A percentile compares a stretch with the other conserved stretches of the same genome.
These are phyloP conservation scores for Aspergillus baeticus DNA, from an alignment of 495 filamentous ascomycete genomes.

Conservation along the genomic window DNA sequence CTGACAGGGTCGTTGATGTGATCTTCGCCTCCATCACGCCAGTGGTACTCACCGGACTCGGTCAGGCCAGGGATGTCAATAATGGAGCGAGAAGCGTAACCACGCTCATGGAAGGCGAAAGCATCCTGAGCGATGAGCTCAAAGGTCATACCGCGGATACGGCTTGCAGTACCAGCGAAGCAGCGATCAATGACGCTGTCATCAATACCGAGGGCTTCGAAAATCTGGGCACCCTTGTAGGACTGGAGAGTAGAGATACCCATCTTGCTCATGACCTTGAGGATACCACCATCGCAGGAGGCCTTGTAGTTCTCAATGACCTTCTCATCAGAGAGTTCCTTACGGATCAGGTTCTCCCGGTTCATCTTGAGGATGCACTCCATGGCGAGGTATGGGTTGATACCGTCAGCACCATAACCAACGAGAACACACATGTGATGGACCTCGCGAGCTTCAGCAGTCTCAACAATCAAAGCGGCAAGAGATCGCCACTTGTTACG, in stretches of 20 bases:
- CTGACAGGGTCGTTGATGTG: constrained; percentile 95
- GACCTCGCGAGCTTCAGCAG: constrained; percentile 95
- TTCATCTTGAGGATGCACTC: constrained; percentile 99
- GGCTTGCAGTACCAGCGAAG: constrained; percentile 93
- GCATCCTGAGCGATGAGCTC: constrained; percentile 95
- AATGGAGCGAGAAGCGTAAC: constrained; percentile 82
- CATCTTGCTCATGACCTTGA: constrained; percentile 99
- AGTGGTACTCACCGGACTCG: constrained; percentile 98
- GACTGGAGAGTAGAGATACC: constrained; percentile 97
- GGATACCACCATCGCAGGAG: constrained; percentile 94
- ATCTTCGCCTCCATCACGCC: constrained; percentile 97
- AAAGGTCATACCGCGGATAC: constrained; percentile 94
- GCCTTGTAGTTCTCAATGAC: constrained; percentile 97
- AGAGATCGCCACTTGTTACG: constrained; percentile 94
- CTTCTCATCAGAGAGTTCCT: constrained; percentile 78
- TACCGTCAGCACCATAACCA: constrained; percentile 93
- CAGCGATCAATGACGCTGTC: constrained; percentile 94
- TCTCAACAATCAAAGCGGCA: constrained; percentile 87
- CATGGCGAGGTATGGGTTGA: constrained; percentile 96
- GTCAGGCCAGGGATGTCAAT: constrained; percentile 78
- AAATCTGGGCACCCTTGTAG: constrained; percentile 99
- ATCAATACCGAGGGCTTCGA: constrained; percentile 97
- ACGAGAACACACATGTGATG: constrained; percentile 98
- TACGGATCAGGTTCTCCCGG: constrained; percentile 89
- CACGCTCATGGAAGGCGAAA: constrained; percentile 94